Evolutionary conservation across 2,329 filamentous ascomycete genomes (phyloP).

Genomic region (Tolypocladium inflatum): DNA sequence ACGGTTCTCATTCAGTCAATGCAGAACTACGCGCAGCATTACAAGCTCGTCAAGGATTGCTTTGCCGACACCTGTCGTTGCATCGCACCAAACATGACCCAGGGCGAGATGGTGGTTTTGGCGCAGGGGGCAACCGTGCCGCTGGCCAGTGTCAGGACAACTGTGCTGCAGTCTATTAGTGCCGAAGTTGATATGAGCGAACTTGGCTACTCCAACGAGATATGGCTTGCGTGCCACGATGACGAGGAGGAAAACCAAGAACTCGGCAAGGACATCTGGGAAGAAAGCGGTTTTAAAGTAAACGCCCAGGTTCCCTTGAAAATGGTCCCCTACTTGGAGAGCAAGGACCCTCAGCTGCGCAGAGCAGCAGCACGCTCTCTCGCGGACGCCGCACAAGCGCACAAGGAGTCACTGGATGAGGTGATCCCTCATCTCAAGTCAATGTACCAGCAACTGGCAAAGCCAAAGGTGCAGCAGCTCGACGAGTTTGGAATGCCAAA

Average conservation of each 20-base stretch:
- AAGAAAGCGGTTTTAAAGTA: conserved; percentile 75
- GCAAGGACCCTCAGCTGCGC: conserved; percentile 70
- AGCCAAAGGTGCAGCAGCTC: conserved; percentile 71
- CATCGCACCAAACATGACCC: conserved; percentile 70
- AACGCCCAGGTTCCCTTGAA: conserved; percentile 53
- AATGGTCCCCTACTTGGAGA: conserved; percentile 72
- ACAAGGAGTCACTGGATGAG: conserved; percentile 49
- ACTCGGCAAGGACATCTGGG: conserved; percentile 83
- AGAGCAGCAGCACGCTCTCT: conserved; percentile 75
- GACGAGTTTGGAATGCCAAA: conserved; percentile 93
- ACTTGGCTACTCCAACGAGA: conserved; percentile 74
- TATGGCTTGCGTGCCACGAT: conserved; percentile 91
- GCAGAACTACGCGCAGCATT: conserved; percentile 85
- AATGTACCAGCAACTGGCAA: conserved; percentile 69
- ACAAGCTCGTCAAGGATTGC: conserved; percentile 90
- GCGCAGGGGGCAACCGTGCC: conserved; percentile 70
- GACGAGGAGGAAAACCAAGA: conserved; percentile 80
- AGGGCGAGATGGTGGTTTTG: conserved; percentile 65
- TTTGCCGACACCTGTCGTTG: conserved; percentile 78
- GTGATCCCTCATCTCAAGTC: conserved; percentile 58
- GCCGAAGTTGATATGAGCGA: conserved; percentile 89
- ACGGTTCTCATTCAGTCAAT: conserved; percentile 67
- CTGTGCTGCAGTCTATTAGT: conserved; percentile 81
- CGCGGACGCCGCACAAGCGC: conserved; percentile 58
- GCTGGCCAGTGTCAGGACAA: conserved; percentile 69